These are phyloP conservation scores for Penicillium sp. DNA, from an alignment of 2,329 filamentous ascomycete genomes.

Conservation along the genomic window DNA sequence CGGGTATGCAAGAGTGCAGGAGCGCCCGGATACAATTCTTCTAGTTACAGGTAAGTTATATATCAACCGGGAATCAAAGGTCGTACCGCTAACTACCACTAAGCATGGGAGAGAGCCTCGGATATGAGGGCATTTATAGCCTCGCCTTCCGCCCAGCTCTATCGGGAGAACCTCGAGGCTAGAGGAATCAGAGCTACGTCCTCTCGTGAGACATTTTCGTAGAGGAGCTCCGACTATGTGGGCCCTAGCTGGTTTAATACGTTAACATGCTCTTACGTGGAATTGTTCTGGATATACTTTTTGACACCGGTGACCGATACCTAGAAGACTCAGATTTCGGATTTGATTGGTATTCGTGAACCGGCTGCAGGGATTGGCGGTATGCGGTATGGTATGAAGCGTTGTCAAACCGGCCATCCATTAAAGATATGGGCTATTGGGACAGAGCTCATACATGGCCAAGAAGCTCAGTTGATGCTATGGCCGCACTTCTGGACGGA, in stretches of 20 bases:
- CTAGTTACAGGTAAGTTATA: not conserved
- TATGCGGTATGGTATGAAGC: not conserved
- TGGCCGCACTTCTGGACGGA: conserved; percentile 8
- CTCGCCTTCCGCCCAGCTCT: conserved; percentile 7
- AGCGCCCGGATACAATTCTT: conserved; percentile 2
- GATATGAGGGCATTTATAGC: not conserved
- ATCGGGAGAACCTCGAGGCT: conserved; percentile 1
- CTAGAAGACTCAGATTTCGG: not conserved
- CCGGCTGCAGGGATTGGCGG: not conserved
- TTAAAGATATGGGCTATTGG: conserved; percentile 5
- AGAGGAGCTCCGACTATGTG: not conserved
- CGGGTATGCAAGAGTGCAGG: not conserved
- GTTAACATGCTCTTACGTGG: not conserved
- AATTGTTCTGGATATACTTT: conserved; percentile 12
- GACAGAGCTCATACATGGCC: conserved; percentile 1
- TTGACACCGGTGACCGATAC: conserved; percentile 4
- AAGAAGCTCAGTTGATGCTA: conserved; percentile 8
- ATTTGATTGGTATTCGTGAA: conserved; percentile 1
- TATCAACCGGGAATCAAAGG: not conserved
- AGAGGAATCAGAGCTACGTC: not conserved
- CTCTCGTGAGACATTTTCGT: not conserved
- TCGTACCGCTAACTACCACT: not conserved
- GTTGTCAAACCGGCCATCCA: not conserved
- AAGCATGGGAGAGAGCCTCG: conserved; percentile 5
- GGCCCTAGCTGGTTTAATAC: not conserved